Percentiles rank a stretch among this genome's conserved stretches.
Evolutionary conservation across 345 rosid species (phyloP).

Genomic region (Aethionema arabicum): DNA sequence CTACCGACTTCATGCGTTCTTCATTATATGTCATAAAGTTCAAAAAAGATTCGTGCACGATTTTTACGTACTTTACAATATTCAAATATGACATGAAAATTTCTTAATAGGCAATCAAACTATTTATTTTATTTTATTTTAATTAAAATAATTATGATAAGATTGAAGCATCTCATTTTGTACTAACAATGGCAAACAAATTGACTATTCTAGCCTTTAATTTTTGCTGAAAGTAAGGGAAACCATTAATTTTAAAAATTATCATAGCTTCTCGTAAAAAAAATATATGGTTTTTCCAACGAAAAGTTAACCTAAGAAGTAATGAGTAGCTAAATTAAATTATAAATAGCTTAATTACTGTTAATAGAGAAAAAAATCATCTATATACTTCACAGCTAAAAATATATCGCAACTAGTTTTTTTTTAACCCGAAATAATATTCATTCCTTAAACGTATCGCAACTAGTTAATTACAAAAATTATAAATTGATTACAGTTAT

Average conservation of each 20-base stretch:
- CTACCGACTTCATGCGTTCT: no score
- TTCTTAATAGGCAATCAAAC: no score
- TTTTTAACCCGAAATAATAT: no score
- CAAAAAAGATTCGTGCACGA: neutral
- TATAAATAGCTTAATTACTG: constrained; percentile 2
- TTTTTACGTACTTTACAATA: constrained; percentile 8
- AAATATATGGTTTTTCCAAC: no score
- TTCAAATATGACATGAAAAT: constrained; percentile 11
- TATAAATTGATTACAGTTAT: no score
- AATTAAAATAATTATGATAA: constrained; percentile 11
- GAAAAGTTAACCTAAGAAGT: constrained; percentile 12
- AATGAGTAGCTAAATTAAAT: neutral
- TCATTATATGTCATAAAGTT: no score
- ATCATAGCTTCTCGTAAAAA: constrained; percentile 25
- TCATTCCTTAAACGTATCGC: no score
- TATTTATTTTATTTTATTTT: neutral
- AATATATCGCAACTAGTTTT: no score
- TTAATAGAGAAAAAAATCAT: no score
- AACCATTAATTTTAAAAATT: constrained; percentile 19
- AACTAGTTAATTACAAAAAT: no score
- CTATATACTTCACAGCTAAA: no score
- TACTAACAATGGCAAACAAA: constrained; percentile 40
- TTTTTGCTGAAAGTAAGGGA: constrained; percentile 37
- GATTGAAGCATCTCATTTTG: constrained; percentile 30
- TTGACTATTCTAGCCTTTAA: constrained; percentile 31